Conservation (phyloP, 2,329 filamentous ascomycete genomes). For the Talaromyces piceae region DNA sequence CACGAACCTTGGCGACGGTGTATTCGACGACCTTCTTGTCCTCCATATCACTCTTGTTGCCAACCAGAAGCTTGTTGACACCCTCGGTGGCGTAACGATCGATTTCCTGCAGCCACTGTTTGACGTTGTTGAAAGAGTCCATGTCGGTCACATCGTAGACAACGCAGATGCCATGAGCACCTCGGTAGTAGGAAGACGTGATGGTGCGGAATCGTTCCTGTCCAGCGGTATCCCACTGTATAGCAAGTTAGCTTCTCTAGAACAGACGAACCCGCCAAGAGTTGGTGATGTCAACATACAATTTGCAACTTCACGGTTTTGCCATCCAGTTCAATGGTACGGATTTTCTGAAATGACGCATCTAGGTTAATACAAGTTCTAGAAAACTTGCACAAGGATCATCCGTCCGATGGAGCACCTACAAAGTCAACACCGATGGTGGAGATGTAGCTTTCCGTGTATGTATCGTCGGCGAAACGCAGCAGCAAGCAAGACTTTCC, state of each 20-base stretch:
- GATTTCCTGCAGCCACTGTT: constrained; percentile 99
- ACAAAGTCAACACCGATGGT: constrained; percentile 99
- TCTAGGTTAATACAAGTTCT: not conserved
- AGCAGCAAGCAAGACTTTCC: constrained; percentile 98
- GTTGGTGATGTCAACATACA: constrained; percentile 44
- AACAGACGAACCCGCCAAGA: not conserved
- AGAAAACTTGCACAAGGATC: not conserved
- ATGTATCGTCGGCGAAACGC: constrained; percentile 97
- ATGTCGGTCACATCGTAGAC: constrained; percentile 99
- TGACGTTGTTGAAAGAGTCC: constrained; percentile 99
- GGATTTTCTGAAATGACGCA: constrained; percentile 75
- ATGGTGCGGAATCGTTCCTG: constrained; percentile 99
- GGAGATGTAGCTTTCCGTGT: constrained; percentile 99
- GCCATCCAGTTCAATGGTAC: constrained; percentile 97
- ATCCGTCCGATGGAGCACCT: constrained; percentile 38
- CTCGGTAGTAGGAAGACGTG: constrained; percentile 98
- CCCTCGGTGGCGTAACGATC: constrained; percentile 98
- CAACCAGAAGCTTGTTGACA: constrained; percentile 98
- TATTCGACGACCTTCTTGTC: constrained; percentile 99
- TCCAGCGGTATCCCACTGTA: constrained; percentile 95
- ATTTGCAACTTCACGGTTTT: constrained; percentile 99
- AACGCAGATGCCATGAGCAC: constrained; percentile 97
- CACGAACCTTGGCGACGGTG: constrained; percentile 89
- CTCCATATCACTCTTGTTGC: constrained; percentile 99
- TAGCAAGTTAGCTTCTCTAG: constrained; percentile 2